These are phyloP conservation scores for Eimeria acervulina DNA, from an alignment of 169 alveolate genomes.

Conservation along the genomic window DNA sequence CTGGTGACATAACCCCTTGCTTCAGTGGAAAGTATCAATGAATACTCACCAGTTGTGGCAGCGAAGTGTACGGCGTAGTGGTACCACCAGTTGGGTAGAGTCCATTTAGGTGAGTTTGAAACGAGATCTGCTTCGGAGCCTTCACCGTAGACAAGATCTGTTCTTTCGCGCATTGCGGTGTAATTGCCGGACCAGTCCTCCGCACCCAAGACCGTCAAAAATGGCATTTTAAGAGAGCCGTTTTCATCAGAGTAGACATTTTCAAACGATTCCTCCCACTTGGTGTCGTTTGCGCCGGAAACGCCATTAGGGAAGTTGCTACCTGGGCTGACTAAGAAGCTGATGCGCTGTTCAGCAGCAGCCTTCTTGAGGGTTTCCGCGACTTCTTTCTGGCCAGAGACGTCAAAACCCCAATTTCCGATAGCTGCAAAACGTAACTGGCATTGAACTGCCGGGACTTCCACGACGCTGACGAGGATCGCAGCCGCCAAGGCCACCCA, in stretches of 20 bases:
- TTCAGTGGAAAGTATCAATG: not conserved
- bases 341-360: slow-evolving; percentile 89
- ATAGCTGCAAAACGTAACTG: slow-evolving; percentile 92
- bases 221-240: slow-evolving; percentile 91
- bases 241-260: slow-evolving; percentile 90
- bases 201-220: slow-evolving; percentile 93
- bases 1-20: not conserved
- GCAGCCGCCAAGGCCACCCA: slow-evolving; percentile 38
- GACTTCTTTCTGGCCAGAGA: slow-evolving; percentile 86
- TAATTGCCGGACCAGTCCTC: slow-evolving; percentile 94
- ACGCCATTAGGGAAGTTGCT: slow-evolving; percentile 93
- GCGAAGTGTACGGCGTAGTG: slow-evolving; percentile 93
- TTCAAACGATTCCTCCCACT: slow-evolving; percentile 90
- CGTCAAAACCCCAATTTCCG: slow-evolving; percentile 94
- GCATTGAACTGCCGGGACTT: slow-evolving; percentile 83
- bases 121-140: slow-evolving; percentile 79
- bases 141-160: slow-evolving; percentile 88
- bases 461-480: slow-evolving; percentile 63
- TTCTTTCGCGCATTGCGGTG: slow-evolving; percentile 89
- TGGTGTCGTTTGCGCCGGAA: slow-evolving; percentile 87
- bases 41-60: slow-evolving; percentile 86
- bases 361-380: slow-evolving; percentile 91
- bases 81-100: slow-evolving; percentile 96
- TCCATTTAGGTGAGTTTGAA: slow-evolving; percentile 91
- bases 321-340: slow-evolving; percentile 93